Evolutionary conservation across 768 basidiomycete genomes (phyloP), one percentile per base, ranked within the genome.

Genomic region (Coprinopsis sp.): DNA sequence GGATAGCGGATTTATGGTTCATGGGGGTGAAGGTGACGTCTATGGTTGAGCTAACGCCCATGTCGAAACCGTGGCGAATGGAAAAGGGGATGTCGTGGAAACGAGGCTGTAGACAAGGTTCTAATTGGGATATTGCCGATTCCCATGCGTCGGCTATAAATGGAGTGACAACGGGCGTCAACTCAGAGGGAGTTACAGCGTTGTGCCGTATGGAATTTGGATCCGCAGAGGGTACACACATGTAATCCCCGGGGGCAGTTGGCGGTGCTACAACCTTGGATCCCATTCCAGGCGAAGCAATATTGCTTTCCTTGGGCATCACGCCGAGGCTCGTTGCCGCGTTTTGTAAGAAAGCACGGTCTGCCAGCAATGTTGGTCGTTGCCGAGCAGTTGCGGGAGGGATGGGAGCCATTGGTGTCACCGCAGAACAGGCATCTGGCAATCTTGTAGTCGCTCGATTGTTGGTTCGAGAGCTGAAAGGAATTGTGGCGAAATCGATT

Each of bases 151-250:
- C 37, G 23, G 58, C 48, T 7, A 12, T 25, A 13, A 64, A 53
- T 1, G 62, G 62, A 4, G 60, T 65, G 1, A 58, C 29, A 6
- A 64, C 49, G 0, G 52, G 53, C 2, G 53, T 33, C 33, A 63
- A 54, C 0, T 58, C 50, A 52, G 48, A 48, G 14, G 2, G 24
- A 13, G 13, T 16, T 8, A 43, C 56, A 59, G n/a, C n/a, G n/a
- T n/a, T n/a, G n/a, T n/a, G n/a, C n/a, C n/a, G 30, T 31, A 31
- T 31, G 30, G 2, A 14, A 21, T 37, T 63, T 58, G 1, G 55
- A 55, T 12, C 47, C 46, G 44, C 59, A 61, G 12, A 61, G 49
- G 3, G 55, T 33, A 38, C 59, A 61, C 30, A 30, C 23, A 42
- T 61, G 56, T 11, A 23, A 31, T 18, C 37, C 36, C 4, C 47